These are phyloP conservation scores for Penicillium maclennaniae DNA, from an alignment of 495 filamentous ascomycete species.

Conservation along the genomic window DNA sequence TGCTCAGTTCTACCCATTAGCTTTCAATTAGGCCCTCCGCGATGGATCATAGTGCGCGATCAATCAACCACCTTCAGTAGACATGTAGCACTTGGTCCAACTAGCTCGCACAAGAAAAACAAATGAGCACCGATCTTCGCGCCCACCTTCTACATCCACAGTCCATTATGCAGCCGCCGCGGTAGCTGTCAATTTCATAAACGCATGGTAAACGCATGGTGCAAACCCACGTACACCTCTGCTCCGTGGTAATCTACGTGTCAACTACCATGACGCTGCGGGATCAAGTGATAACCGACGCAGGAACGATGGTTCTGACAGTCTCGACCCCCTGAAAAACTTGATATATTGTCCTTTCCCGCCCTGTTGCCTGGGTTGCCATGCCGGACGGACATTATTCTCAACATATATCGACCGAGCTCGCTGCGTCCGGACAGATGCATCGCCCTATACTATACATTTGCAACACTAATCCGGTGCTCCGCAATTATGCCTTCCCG, in stretches of 20 bases:
- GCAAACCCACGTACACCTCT: constrained; percentile 1
- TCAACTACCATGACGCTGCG: constrained; percentile 7
- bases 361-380: neutral
- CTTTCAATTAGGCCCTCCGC: neutral
- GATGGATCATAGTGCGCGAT: constrained; percentile 3
- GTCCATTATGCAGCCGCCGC: neutral
- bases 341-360: neutral
- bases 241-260: constrained; percentile 1
- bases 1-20: neutral
- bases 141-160: neutral
- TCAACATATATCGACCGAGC: neutral
- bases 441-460: neutral
- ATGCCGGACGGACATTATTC: neutral
- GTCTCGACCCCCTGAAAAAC: neutral
- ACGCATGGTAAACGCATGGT: neutral
- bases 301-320: neutral
- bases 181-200: constrained; percentile 6
- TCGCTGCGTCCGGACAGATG: neutral
- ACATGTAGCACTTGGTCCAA: neutral
- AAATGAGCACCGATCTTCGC: neutral
- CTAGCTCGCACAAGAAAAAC: neutral
- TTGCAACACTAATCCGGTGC: neutral
- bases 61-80: neutral
- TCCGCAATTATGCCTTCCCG: neutral
- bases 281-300: neutral